Conservation (phyloP, 2,329 filamentous ascomycete species). For the Phoma sp. region DNA sequence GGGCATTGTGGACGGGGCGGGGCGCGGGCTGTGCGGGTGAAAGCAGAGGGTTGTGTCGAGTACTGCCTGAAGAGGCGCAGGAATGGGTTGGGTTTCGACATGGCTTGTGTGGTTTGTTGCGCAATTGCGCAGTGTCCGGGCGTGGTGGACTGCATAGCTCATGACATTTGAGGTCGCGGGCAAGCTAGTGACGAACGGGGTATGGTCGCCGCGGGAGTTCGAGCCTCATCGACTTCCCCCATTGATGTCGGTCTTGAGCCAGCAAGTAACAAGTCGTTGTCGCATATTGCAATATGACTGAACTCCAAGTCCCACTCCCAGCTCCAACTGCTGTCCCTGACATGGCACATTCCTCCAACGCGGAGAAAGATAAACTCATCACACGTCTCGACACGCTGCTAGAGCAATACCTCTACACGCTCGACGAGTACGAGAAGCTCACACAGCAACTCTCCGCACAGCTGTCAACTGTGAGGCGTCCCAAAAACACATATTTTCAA, state of each 20-base stretch:
- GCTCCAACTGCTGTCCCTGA: too few species aligned
- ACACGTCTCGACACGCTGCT: conserved; percentile 67
- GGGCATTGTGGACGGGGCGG: conserved; percentile 43
- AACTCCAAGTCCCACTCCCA: neutral
- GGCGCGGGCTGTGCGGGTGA: conserved; percentile 15
- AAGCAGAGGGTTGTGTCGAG: conserved; percentile 20
- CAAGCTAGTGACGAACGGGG: conserved; percentile 21
- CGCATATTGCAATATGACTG: neutral
- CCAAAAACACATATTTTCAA: neutral
- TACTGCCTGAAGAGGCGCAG: conserved; percentile 41
- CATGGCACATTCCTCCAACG: too few species aligned
- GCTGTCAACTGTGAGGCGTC: conserved; percentile 59
- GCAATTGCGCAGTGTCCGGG: conserved; percentile 1
- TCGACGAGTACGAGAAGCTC: conserved; percentile 71
- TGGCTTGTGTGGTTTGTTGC: conserved; percentile 17
- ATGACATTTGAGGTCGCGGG: neutral
- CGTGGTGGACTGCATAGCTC: neutral
- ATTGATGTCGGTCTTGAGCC: too few species aligned
- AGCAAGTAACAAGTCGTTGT: too few species aligned
- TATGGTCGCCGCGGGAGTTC: conserved; percentile 23
- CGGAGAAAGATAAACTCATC: conserved; percentile 40
- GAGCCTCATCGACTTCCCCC: neutral
- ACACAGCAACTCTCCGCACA: conserved; percentile 60
- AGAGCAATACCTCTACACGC: conserved; percentile 67
- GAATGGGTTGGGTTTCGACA: conserved; percentile 46